Conservation (phyloP, 352 stramenopile genomes). For the Phytophthora crassamura region DNA sequence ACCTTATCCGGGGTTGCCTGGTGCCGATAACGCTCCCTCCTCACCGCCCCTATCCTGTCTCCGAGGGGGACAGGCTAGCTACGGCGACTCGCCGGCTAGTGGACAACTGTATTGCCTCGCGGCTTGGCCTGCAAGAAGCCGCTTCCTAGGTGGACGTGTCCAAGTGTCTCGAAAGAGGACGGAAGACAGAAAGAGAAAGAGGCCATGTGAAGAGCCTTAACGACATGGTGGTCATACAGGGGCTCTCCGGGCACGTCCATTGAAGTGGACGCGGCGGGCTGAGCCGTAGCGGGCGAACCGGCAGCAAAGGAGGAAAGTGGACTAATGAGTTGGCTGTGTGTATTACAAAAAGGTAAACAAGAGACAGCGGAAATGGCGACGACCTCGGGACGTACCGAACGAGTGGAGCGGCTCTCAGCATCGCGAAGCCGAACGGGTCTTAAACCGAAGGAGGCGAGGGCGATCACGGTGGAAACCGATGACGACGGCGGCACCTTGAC, state of each 20-base stretch:
- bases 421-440: background rate
- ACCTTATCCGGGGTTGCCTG: conserved; percentile 6
- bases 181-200: too few relatives aligned
- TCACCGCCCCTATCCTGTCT: conserved; percentile 1
- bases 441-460: too few relatives aligned
- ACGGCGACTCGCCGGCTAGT: too few relatives aligned
- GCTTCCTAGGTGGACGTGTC: too few relatives aligned
- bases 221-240: conserved; percentile 1
- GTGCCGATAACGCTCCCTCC: conserved; percentile 16
- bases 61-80: too few relatives aligned
- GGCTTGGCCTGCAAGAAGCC: too few relatives aligned
- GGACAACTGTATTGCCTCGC: too few relatives aligned
- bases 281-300: background rate
- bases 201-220: too few relatives aligned
- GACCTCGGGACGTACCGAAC: background rate
- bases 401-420: background rate
- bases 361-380: background rate
- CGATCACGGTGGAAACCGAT: background rate
- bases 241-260: background rate
- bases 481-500: background rate
- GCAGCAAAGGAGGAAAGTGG: background rate
- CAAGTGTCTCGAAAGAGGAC: too few relatives aligned
- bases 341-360: background rate
- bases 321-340: background rate
- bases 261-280: background rate